These are phyloP conservation scores for Elsinoe batatas DNA, from an alignment of 2,329 filamentous ascomycete genomes.

Conservation along the genomic window DNA sequence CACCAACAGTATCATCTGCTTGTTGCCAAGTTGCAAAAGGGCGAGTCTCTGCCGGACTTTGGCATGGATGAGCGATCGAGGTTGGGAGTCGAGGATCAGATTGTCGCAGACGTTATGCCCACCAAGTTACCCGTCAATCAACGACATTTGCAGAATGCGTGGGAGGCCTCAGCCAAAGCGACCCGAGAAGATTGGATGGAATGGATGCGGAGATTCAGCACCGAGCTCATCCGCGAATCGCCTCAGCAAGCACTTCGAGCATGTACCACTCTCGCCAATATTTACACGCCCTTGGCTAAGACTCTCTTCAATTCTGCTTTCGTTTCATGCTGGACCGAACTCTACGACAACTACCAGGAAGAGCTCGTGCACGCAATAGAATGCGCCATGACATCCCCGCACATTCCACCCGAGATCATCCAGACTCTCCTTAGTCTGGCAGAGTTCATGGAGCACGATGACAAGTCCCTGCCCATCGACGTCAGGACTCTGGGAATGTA, in stretches of 20 bases:
- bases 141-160: slow-evolving; percentile 91
- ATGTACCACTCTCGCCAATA: slow-evolving; percentile 80
- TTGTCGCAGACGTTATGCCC: slow-evolving; percentile 50
- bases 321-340: slow-evolving; percentile 95
- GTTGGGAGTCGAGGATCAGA: slow-evolving; percentile 63
- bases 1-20: slow-evolving; percentile 93
- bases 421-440: slow-evolving; percentile 91
- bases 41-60: slow-evolving; percentile 86
- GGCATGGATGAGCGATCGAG: slow-evolving; percentile 76
- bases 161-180: slow-evolving; percentile 93
- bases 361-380: slow-evolving; percentile 94
- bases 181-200: slow-evolving; percentile 99
- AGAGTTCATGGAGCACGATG: slow-evolving; percentile 99
- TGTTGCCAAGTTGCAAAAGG: slow-evolving; percentile 85
- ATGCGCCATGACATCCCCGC: slow-evolving; percentile 84
- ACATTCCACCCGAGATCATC: slow-evolving; percentile 90
- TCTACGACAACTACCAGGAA: slow-evolving; percentile 95
- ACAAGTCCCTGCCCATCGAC: slow-evolving; percentile 95
- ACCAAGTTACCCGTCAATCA: slow-evolving; percentile 98
- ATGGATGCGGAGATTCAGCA: slow-evolving; percentile 94
- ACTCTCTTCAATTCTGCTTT: slow-evolving; percentile 98
- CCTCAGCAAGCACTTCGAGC: slow-evolving; percentile 91
- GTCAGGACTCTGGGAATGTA: slow-evolving; percentile 90
- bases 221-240: slow-evolving; percentile 87
- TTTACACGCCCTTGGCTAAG: slow-evolving; percentile 82